Base-by-base conservation (phyloP, 202 grass and related monocot species). In the Carex arenaria region DNA sequence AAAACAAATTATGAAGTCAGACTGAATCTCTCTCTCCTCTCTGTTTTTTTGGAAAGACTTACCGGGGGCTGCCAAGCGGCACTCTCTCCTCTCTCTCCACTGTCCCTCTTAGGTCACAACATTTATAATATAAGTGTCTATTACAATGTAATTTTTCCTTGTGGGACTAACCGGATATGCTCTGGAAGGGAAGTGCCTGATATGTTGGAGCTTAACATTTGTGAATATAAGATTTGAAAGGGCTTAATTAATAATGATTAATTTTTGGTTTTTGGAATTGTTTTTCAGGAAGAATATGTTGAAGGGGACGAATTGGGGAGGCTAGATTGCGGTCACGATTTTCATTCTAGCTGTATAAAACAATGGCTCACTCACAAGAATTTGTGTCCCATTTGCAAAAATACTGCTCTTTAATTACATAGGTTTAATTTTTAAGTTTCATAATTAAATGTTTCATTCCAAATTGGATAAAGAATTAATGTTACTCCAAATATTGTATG, bases 321-420 rank as follows among this genome's bases (percentile, higher is more conserved):
- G 22, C 85, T 99, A 3, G 88, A 94, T 84, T 99, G 96, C 1
- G 96, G 96, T 51, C 96, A 99, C 12, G 91, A 99, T 60, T 99
- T 99, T 83, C 96, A 99, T 59, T 47, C 82, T 22, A n/a, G 61
- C 12, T 99, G 96, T 84, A 90, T 99, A 88, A 99, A 91, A 84
- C 86, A 99, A 64, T 99, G 96, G 93, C 88, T 99, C 1, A 68
- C 90, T 77, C 54, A 90, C 70, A 95, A 99, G 90, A 99, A 99
- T 64, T 61, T 89, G 34, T 99, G 96, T 47, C 96, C 96, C 15
- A 94, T 99, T 40, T 99, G 93, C 88, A 99, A 99, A 64, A 99
- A 76, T 15, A 86, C 89, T 9, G 96, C 89, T 91, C 89, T 15
- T 15, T 99, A 60, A 88, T 87, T 60, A 92, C 88, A 64, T 95